Conservation (phyloP, 2,329 filamentous ascomycete genomes). For the Sodiomyces alkalinus region DNA sequence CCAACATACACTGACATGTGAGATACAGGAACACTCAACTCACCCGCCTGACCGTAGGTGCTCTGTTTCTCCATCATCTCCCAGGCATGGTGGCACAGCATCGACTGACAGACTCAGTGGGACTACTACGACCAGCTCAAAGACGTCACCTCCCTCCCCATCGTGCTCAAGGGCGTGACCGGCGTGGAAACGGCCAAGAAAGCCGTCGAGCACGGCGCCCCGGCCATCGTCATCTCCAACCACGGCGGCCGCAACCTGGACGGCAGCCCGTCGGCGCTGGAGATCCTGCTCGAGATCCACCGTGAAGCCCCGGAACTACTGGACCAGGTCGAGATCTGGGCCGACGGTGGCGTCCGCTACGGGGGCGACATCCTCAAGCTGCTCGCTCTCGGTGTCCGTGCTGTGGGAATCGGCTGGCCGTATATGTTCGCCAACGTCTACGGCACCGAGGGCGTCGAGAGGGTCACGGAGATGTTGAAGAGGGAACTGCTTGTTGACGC, state of each 20-base stretch:
- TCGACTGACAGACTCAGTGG: conserved; percentile 12
- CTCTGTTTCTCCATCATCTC: not conserved
- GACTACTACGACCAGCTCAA: conserved; percentile 20
- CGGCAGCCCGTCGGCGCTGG: conserved; percentile 20
- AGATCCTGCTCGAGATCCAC: conserved; percentile 23
- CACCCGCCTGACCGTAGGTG: conserved; percentile 5
- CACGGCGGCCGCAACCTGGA: conserved; percentile 27
- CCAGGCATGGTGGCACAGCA: not conserved
- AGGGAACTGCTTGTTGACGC: conserved; percentile 30
- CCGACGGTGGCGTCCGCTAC: conserved; percentile 27
- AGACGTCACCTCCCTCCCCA: conserved; percentile 19
- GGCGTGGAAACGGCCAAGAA: conserved; percentile 19
- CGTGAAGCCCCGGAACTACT: conserved; percentile 21
- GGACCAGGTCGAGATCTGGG: conserved; percentile 21
- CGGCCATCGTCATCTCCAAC: conserved; percentile 25
- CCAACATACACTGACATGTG: conserved; percentile 5
- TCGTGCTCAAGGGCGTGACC: conserved; percentile 25
- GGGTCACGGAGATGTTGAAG: conserved; percentile 28
- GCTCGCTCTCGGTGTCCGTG: conserved; percentile 26
- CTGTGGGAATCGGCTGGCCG: conserved; percentile 30
- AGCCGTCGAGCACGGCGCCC: conserved; percentile 17
- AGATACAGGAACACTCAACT: conserved; percentile 5
- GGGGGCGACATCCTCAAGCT: conserved; percentile 27
- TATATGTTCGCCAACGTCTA: conserved; percentile 39
- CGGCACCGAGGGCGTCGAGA: conserved; percentile 30